Percentiles rank a stretch among this genome's conserved stretches.
These are phyloP conservation scores for Xylaria sp. DNA, from an alignment of 2,329 filamentous ascomycete species.

Conservation along the genomic window DNA sequence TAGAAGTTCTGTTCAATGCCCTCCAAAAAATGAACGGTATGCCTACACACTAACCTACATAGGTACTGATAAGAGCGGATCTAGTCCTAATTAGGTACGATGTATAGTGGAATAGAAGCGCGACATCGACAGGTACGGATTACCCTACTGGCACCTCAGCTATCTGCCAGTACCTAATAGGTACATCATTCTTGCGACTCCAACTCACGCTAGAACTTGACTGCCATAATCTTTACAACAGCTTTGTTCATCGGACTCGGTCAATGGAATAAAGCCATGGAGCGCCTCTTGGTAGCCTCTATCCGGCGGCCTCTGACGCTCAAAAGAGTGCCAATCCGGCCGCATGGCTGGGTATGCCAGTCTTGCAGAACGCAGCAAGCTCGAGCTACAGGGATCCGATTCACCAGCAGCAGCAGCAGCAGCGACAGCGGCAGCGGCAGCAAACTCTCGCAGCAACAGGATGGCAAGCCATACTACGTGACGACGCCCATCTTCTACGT, in stretches of 20 bases:
- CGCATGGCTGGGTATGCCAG: constrained; percentile 27
- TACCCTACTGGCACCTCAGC: too few relatives aligned
- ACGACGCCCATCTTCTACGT: constrained; percentile 99
- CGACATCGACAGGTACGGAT: too few relatives aligned
- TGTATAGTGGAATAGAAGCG: too few relatives aligned
- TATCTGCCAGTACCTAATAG: too few relatives aligned
- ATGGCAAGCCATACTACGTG: constrained; percentile 79
- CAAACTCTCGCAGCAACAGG: constrained; percentile 4
- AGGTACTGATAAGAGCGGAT: too few relatives aligned
- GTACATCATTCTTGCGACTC: too few relatives aligned
- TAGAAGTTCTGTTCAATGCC: too few relatives aligned
- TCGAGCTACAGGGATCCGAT: constrained; percentile 20
- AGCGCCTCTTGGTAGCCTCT: constrained; percentile 17
- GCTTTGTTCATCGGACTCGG: neutral
- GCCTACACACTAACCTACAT: too few relatives aligned
- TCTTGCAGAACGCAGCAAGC: constrained; percentile 21
- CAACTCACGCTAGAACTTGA: too few relatives aligned
- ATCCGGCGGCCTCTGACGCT: constrained; percentile 18
- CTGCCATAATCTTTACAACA: too few relatives aligned
- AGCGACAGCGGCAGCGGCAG: neutral
- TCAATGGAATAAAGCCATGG: constrained; percentile 19
- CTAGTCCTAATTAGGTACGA: too few relatives aligned
- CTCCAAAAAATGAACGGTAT: too few relatives aligned
- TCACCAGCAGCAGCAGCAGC: constrained; percentile 15
- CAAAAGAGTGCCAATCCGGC: constrained; percentile 8